Evolutionary conservation across 2,329 filamentous ascomycete species (phyloP).

Genomic region (Exophiala mesophila): DNA sequence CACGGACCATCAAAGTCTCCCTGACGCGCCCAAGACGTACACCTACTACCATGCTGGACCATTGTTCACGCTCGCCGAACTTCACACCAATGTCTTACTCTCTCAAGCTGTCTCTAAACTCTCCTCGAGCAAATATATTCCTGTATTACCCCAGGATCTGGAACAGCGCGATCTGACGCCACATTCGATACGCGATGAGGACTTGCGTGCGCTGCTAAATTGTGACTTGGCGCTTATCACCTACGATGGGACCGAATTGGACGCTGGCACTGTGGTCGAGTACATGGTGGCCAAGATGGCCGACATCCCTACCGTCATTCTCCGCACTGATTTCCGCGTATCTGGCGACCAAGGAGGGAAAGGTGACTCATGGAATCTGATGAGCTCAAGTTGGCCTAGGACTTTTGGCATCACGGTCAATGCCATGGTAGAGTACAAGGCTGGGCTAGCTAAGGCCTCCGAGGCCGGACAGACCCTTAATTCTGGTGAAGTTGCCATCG

Average conservation of each 20-base stretch:
- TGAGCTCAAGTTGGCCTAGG: conserved; percentile 26
- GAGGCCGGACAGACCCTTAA: background rate
- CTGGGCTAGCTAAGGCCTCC: conserved; percentile 13
- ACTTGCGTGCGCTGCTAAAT: conserved; percentile 23
- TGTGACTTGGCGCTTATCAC: conserved; percentile 27
- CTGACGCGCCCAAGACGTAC: conserved; percentile 17
- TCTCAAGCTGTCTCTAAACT: conserved; percentile 16
- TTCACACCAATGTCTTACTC: conserved; percentile 24
- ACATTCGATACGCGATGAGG: conserved; percentile 26
- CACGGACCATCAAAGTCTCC: conserved; percentile 7
- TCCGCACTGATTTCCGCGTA: conserved; percentile 26
- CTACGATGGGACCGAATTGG: conserved; percentile 26
- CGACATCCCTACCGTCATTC: conserved; percentile 26
- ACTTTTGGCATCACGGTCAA: conserved; percentile 22
- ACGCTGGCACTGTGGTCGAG: conserved; percentile 27
- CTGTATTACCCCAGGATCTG: conserved; percentile 25
- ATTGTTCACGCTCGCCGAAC: conserved; percentile 26
- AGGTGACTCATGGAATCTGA: conserved; percentile 27
- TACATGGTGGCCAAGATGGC: conserved; percentile 28
- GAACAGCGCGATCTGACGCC: conserved; percentile 25
- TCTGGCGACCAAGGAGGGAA: conserved; percentile 22
- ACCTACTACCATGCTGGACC: conserved; percentile 28
- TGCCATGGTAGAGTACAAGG: conserved; percentile 25
- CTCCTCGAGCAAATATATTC: conserved; percentile 24
- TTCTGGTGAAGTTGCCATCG: conserved; percentile 17